These are phyloP conservation scores for Aspergillus quadricinctus DNA, from an alignment of 2,329 filamentous ascomycete species.

Conservation along the genomic window DNA sequence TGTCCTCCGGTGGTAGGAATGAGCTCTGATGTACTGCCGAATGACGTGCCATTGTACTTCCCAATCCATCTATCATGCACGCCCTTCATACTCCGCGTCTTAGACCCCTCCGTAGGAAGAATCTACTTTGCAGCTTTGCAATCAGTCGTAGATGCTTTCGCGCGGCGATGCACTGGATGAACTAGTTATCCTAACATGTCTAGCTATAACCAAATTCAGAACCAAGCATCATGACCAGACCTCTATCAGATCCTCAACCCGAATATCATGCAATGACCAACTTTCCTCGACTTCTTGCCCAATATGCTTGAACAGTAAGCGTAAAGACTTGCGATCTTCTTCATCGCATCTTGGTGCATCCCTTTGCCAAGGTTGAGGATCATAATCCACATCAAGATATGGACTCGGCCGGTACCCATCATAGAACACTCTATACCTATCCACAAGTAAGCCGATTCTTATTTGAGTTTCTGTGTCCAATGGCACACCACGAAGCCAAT, in stretches of 20 bases:
- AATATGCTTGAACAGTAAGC: not conserved
- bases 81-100: no score
- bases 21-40: no score
- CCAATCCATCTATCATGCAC: no score
- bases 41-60: no score
- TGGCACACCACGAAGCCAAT: slow-evolving; percentile 6
- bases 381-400: slow-evolving; percentile 12
- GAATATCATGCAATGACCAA: not conserved
- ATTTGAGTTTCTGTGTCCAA: slow-evolving; percentile 18
- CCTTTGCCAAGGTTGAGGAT: not conserved
- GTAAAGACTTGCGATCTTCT: not conserved
- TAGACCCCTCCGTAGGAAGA: no score
- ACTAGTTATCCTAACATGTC: no score
- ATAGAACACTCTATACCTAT: slow-evolving; percentile 18
- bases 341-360: not conserved
- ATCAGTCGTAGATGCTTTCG: no score
- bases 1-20: no score
- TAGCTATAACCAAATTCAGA: no score
- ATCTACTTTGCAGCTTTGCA: no score
- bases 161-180: no score
- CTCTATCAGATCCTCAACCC: not conserved
- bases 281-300: not conserved
- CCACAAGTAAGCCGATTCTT: slow-evolving; percentile 6
- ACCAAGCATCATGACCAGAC: not conserved
- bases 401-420: slow-evolving; percentile 15